Evolutionary conservation across 1,284 basidiomycete species (phyloP), one percentile per base, ranked within the genome.

Genomic region (Macrocystidia cucumis): DNA sequence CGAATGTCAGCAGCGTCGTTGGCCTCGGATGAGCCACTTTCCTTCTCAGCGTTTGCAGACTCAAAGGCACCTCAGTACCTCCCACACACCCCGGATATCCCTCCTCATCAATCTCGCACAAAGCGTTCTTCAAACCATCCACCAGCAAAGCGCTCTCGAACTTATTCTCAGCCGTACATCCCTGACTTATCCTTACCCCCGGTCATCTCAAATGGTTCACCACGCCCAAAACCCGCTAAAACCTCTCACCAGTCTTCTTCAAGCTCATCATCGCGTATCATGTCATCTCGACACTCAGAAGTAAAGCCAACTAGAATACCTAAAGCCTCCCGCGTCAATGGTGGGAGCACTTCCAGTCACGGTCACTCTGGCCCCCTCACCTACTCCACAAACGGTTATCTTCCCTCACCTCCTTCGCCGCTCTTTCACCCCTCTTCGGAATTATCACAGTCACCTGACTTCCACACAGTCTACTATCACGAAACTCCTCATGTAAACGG

Each of bases 1-100:
- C 76, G 83, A 40, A 74, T 87, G 54, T 86, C 83, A 35, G 71
- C 77, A 42, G 67, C 78, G 19, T 84, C 83, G 31, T 65, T 83
- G 32, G 62, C 66, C 13, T 56, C 59, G 39, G 55, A 62, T 29
- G 34, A 43, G 19, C 29, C 44, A 9, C 29, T 26, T 35, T 32
- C 47, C 35, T 38, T 43, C 35, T 31, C 40, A 26, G 32, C 44
- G 32, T 38, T 34, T 35, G 40, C 39, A 28, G 42, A 49, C 34
- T 17, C 44, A 34, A 41, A 38, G 14, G 29, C 42, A 23, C 21
- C 30, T 45, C 44, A 34, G 44, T 38, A 32, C 34, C 34, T n/a
- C n/a, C n/a, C n/a, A n/a, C n/a, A n/a, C n/a, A n/a, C n/a, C n/a
- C n/a, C n/a, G n/a, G n/a, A n/a, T n/a, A n/a, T n/a, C n/a, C n/a